Conservation (phyloP, 2,329 filamentous ascomycete species). For the Tolypocladium nubicola region DNA sequence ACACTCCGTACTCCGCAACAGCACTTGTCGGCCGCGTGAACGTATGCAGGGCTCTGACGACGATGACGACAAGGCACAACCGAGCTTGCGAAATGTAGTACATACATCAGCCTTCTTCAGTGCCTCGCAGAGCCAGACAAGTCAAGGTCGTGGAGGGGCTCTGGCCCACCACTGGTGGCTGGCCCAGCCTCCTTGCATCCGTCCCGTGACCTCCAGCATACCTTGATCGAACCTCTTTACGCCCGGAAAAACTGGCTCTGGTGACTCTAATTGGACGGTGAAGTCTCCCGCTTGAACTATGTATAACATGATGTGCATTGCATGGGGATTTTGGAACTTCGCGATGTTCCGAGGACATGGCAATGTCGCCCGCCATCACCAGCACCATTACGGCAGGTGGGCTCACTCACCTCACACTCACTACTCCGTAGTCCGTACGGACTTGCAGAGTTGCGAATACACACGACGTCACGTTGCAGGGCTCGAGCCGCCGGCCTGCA, state of each 20-base stretch:
- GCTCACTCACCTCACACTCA: neutral
- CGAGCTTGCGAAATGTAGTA: neutral
- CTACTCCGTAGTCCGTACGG: too few species aligned
- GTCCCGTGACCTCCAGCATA: neutral
- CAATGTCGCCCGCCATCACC: neutral
- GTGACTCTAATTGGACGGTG: neutral
- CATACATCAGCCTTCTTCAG: neutral
- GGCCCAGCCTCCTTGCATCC: neutral
- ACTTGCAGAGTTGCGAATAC: neutral
- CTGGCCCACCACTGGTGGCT: neutral
- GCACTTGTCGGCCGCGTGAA: neutral
- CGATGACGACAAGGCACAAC: neutral
- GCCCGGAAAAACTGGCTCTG: neutral
- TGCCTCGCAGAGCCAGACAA: neutral
- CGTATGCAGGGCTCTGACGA: neutral
- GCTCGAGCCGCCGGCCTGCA: neutral
- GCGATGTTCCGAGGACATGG: neutral
- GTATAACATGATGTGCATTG: neutral
- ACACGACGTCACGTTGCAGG: neutral
- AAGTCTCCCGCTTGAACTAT: neutral
- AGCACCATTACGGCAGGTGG: neutral
- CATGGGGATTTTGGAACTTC: slow-evolving; percentile 4
- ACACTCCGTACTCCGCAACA: neutral
- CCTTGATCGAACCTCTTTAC: neutral
- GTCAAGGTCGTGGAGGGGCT: neutral